Percentiles rank a stretch among this genome's conserved stretches.
phyloP scores from a whole-genome alignment of 768 basidiomycete genomes.

The Neoboletus magnificus region DNA sequence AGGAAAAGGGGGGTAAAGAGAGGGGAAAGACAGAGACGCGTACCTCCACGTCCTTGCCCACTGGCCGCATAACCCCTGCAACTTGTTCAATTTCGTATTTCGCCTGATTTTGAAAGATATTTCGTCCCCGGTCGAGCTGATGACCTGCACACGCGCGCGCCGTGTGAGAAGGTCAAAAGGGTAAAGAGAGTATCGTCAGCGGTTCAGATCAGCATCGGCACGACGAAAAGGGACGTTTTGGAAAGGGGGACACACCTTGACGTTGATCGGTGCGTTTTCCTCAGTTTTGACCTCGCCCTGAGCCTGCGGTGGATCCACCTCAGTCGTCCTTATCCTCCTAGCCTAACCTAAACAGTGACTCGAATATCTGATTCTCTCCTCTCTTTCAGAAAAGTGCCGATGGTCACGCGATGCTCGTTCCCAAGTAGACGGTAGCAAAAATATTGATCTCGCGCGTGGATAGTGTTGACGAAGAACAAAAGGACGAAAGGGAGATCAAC shows the following conservation, averaged over 20 bases:
- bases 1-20: no score
- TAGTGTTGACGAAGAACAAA: not conserved
- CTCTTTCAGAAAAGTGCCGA: not conserved
- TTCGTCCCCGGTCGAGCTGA: slow-evolving; percentile 74
- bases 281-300: slow-evolving; percentile 52
- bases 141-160: slow-evolving; percentile 46
- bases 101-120: slow-evolving; percentile 98
- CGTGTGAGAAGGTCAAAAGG: not conserved
- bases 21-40: slow-evolving; percentile 21
- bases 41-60: slow-evolving; percentile 90
- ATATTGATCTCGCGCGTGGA: not conserved
- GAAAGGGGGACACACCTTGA: slow-evolving; percentile 52
- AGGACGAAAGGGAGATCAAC: no score
- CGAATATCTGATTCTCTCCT: not conserved
- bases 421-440: not conserved
- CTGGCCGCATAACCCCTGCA: slow-evolving; percentile 87
- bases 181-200: not conserved
- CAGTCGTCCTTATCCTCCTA: slow-evolving; percentile 15
- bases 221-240: not conserved
- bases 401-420: slow-evolving; percentile 1
- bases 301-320: slow-evolving; percentile 5
- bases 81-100: slow-evolving; percentile 87
- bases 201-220: not conserved
- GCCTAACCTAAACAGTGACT: not conserved
- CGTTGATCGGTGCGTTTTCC: slow-evolving; percentile 65